Percentiles rank a stretch among this genome's conserved stretches.
Evolutionary conservation across 2,329 filamentous ascomycete species (phyloP).

Genomic region (Aureobasidium sp.): DNA sequence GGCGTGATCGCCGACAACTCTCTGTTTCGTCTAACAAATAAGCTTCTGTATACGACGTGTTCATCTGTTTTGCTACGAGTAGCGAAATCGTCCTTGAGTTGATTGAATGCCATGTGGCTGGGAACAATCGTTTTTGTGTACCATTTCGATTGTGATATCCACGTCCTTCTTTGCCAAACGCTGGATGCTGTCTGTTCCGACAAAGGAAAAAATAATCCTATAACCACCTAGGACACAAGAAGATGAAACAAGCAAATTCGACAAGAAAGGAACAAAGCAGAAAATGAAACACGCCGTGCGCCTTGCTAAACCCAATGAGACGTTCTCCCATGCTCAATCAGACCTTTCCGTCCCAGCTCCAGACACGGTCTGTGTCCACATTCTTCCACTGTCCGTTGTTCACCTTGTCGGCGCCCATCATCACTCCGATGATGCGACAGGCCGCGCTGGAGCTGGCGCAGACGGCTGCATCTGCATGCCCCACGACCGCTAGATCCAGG

Average conservation of each 20-base stretch:
- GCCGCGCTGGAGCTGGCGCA: conserved; percentile 62
- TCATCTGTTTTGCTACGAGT: too few species aligned
- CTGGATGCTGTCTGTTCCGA: not conserved
- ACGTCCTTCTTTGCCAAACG: not conserved
- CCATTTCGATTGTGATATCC: not conserved
- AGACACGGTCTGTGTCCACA: conserved; percentile 54
- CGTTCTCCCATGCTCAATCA: not conserved
- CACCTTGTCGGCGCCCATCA: conserved; percentile 76
- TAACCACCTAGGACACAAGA: not conserved
- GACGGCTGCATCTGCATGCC: conserved; percentile 57
- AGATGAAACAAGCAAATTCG: not conserved
- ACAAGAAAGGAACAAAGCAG: conserved; percentile 1
- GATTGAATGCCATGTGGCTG: too few species aligned
- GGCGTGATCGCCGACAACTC: not conserved
- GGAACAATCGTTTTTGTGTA: too few species aligned
- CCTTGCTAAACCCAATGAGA: conserved; percentile 7
- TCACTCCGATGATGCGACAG: conserved; percentile 69
- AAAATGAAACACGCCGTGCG: conserved; percentile 9
- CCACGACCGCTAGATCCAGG: conserved; percentile 69
- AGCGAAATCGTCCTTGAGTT: too few species aligned
- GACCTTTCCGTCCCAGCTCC: conserved; percentile 27
- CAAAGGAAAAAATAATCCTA: not conserved
- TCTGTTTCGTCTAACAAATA: not conserved
- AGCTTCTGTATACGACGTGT: not conserved
- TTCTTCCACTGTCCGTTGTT: conserved; percentile 60